These are phyloP conservation scores for Myxozyma sirexii DNA, from an alignment of 805 yeast genomes.

Conservation along the genomic window DNA sequence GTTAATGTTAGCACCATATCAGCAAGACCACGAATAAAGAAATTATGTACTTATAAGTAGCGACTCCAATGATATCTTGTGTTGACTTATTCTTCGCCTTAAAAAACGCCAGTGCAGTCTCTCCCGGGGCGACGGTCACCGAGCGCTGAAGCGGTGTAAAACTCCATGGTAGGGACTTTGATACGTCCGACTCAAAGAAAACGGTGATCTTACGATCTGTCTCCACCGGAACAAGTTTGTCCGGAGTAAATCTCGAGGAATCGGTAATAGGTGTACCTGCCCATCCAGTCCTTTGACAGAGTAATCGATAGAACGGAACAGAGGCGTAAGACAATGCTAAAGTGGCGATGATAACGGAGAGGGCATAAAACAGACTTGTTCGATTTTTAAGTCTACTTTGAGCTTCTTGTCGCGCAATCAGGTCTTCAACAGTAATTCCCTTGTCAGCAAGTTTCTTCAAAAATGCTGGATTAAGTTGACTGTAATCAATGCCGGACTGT, in stretches of 20 bases:
- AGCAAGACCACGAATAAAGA: not conserved
- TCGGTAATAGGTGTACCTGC: slow-evolving; percentile 96
- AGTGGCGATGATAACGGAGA: slow-evolving; percentile 69
- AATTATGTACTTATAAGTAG: slow-evolving; percentile 61
- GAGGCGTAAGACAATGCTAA: slow-evolving; percentile 83
- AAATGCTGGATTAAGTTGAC: slow-evolving; percentile 15
- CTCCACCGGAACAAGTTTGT: slow-evolving; percentile 84
- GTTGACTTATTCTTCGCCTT: slow-evolving; percentile 84
- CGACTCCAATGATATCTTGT: slow-evolving; percentile 96
- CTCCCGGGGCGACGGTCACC: slow-evolving; percentile 92
- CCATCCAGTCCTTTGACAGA: slow-evolving; percentile 94
- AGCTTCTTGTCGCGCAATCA: slow-evolving; percentile 27
- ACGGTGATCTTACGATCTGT: slow-evolving; percentile 78
- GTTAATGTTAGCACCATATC: not conserved
- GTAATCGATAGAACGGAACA: slow-evolving; percentile 87
- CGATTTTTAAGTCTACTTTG: slow-evolving; percentile 47
- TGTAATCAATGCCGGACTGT: not conserved
- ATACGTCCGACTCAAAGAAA: slow-evolving; percentile 89
- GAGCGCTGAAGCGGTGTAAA: slow-evolving; percentile 93
- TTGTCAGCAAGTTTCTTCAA: slow-evolving; percentile 8
- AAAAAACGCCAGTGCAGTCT: slow-evolving; percentile 94
- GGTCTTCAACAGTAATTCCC: slow-evolving; percentile 26
- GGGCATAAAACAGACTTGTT: slow-evolving; percentile 66
- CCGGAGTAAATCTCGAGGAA: slow-evolving; percentile 74
- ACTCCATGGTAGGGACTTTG: slow-evolving; percentile 90